Base-by-base conservation (phyloP, 331 rosid genomes). In the Phaseolus coccineus region DNA sequence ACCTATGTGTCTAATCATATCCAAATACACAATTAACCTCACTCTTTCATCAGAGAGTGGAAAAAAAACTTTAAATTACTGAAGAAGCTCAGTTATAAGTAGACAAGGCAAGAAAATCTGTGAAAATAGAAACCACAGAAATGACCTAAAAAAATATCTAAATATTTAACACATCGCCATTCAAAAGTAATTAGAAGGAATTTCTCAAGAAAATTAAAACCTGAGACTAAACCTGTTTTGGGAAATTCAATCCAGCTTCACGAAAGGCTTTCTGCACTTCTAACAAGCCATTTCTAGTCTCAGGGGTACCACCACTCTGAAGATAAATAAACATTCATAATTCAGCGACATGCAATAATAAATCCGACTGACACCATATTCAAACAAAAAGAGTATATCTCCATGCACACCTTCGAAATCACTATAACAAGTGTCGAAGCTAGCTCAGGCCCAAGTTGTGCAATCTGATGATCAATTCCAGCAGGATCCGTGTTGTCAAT, bases 401-500 rank as follows among this genome's bases (percentile, higher is more conserved):
- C 47, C 47, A 63, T 16, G 7, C 46, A 33, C 46, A 63, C 69
- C 69, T 63, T 63, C 0, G 69, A 63, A 63, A 63, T 63, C 33
- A 63, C 69, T 5, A 63, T 8, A 13, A 63, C 69, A 63, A 63
- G 69, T 5, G 69, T 63, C 0, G 69, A 63, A 63, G 69, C 69
- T 63, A 63, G 27, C 14, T 63, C 69, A 31, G 69, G 47, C 11
- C 69, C 69, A 63, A 63, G 69, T 63, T 63, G 69, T 3, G 69
- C 69, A 33, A 63, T 63, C 13, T 63, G 69, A 31, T 63, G 69
- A 63, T 63, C 69, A 15, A 63, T 63, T 33, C 69, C 69, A 63
- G 69, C 69, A 63, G 69, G 69, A 63, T 63, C 69, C 46, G 69
- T 63, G 69, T 63, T 63, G 69, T 63, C 69, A 63, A 63, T 63